Evolutionary conservation across 345 rosid genomes (phyloP).

Genomic region (Euphorbia peplus): DNA sequence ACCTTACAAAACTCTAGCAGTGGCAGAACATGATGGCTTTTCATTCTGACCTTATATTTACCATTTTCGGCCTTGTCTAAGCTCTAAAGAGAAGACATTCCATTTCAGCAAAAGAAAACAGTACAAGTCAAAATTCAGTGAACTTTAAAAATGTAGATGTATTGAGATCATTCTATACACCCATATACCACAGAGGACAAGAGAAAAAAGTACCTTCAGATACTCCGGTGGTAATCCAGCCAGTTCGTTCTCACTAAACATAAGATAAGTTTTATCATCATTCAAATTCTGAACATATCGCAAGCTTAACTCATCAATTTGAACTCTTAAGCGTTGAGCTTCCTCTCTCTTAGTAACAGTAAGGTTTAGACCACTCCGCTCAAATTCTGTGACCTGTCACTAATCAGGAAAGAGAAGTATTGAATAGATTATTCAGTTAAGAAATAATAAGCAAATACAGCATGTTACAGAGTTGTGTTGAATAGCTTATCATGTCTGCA

Average conservation of each 20-base stretch:
- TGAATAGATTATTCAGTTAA: slow-evolving; percentile 20
- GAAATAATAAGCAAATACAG: not conserved
- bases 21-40: slow-evolving; percentile 62
- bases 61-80: slow-evolving; percentile 62
- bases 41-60: slow-evolving; percentile 62
- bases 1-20: slow-evolving; percentile 89
- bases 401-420: slow-evolving; percentile 43
- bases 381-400: slow-evolving; percentile 97
- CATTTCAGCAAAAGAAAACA: slow-evolving; percentile 7
- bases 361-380: slow-evolving; percentile 85
- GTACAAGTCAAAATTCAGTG: not conserved
- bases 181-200: not conserved
- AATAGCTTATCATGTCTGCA: not conserved
- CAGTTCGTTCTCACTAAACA: slow-evolving; percentile 66
- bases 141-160: not conserved
- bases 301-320: slow-evolving; percentile 71
- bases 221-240: slow-evolving; percentile 71
- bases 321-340: slow-evolving; percentile 62
- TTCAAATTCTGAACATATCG: slow-evolving; percentile 67
- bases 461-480: not conserved
- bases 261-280: slow-evolving; percentile 63
- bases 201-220: slow-evolving; percentile 49
- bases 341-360: slow-evolving; percentile 71
- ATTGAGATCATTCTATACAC: not conserved
- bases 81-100: slow-evolving; percentile 45